Conservation (phyloP, 306 rosid species). For the Astragalus glycyphyllos region DNA sequence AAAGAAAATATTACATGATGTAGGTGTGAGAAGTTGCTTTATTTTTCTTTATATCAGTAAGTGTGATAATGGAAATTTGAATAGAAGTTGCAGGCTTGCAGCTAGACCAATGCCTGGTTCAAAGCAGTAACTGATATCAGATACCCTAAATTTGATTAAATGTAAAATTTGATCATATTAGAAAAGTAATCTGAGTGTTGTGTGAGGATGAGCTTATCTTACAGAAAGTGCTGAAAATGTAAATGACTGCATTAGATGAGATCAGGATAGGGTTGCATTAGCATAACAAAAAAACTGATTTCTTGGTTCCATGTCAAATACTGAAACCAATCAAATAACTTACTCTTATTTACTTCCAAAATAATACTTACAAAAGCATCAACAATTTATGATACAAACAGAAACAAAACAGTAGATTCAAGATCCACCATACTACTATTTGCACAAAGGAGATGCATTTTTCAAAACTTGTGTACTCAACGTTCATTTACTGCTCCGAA, state of each 20-base stretch:
- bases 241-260: not conserved
- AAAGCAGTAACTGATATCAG: not conserved
- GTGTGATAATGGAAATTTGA: slow-evolving; percentile 20
- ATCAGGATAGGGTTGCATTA: slow-evolving; percentile 18
- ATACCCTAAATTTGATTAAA: no score
- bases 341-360: slow-evolving; percentile 44
- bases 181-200: slow-evolving; percentile 13
- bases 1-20: slow-evolving; percentile 52
- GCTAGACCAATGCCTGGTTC: slow-evolving; percentile 13
- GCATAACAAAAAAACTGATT: slow-evolving; percentile 27
- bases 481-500: slow-evolving; percentile 29
- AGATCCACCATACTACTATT: slow-evolving; percentile 41
- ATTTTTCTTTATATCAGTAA: slow-evolving; percentile 3
- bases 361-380: slow-evolving; percentile 47
- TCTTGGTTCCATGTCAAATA: slow-evolving; percentile 44
- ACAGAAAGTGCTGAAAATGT: slow-evolving; percentile 28
- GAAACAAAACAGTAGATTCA: slow-evolving; percentile 21
- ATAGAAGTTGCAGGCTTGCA: not conserved
- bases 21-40: slow-evolving; percentile 28
- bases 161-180: no score
- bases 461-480: slow-evolving; percentile 38
- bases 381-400: slow-evolving; percentile 47
- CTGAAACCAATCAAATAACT: slow-evolving; percentile 36
- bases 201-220: slow-evolving; percentile 13
- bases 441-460: slow-evolving; percentile 43